phyloP scores from a whole-genome alignment of 352 stramenopile genomes.

The Globisporangium cederbergense region DNA sequence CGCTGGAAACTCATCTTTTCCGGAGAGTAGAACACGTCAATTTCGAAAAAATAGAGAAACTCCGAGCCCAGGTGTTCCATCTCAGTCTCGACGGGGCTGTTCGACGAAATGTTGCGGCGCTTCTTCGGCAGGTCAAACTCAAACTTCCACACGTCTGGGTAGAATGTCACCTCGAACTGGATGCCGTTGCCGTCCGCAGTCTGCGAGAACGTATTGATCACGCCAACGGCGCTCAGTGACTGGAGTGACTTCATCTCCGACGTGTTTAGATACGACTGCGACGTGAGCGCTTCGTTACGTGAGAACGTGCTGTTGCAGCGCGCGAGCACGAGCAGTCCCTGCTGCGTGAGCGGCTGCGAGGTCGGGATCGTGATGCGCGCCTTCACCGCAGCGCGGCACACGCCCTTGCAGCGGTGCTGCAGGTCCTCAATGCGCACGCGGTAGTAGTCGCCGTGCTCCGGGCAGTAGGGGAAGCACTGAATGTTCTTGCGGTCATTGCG shows the following conservation, averaged over 20 bases:
- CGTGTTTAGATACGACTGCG: slow-evolving; percentile 43
- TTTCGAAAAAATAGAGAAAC: slow-evolving; percentile 87
- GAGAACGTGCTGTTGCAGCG: slow-evolving; percentile 86
- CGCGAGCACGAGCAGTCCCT: slow-evolving; percentile 56
- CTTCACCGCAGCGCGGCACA: slow-evolving; percentile 79
- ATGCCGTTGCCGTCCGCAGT: slow-evolving; percentile 35
- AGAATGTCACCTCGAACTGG: slow-evolving; percentile 81
- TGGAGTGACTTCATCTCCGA: slow-evolving; percentile 73
- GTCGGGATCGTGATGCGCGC: slow-evolving; percentile 60
- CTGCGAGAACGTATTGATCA: slow-evolving; percentile 54
- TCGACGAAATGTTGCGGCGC: slow-evolving; percentile 54
- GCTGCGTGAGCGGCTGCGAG: slow-evolving; percentile 27
- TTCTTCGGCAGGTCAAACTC: slow-evolving; percentile 88
- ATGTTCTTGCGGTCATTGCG: slow-evolving; percentile 92
- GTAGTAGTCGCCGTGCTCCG: slow-evolving; percentile 89
- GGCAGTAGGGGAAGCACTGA: slow-evolving; percentile 89
- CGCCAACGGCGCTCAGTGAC: slow-evolving; percentile 57
- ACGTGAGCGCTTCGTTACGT: slow-evolving; percentile 47
- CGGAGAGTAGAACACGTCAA: slow-evolving; percentile 73
- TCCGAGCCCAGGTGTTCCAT: slow-evolving; percentile 43
- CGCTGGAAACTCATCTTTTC: slow-evolving; percentile 62
- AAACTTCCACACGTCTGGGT: slow-evolving; percentile 89
- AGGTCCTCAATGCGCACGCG: slow-evolving; percentile 84
- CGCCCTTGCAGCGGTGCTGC: slow-evolving; percentile 79
- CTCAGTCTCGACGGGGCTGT: slow-evolving; percentile 25